These are phyloP conservation scores for Colletotrichum orchidophilum DNA, from an alignment of 2,329 filamentous ascomycete species.

Conservation along the genomic window DNA sequence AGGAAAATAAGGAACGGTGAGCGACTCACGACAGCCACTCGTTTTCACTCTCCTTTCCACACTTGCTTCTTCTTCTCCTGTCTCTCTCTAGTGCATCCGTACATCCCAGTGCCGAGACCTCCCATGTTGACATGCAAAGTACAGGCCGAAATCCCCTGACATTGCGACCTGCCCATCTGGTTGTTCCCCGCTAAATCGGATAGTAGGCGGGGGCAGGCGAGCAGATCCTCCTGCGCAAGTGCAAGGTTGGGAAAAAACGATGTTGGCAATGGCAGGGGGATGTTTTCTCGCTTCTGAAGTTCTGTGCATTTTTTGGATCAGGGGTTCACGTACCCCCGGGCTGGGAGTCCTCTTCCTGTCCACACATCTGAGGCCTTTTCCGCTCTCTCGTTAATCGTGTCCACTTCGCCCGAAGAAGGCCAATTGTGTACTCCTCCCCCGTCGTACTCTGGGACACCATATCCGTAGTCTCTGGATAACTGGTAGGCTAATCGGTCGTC, in stretches of 20 bases:
- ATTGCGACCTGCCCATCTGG: conserved; percentile 21
- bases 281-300: conserved; percentile 23
- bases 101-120: conserved; percentile 24
- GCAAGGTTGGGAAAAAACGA: conserved; percentile 5
- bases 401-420: background rate
- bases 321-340: background rate
- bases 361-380: conserved; percentile 22
- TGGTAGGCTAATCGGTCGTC: background rate
- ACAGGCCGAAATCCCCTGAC: conserved; percentile 18
- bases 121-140: conserved; percentile 4
- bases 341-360: conserved; percentile 16
- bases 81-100: background rate
- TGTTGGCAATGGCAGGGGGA: background rate
- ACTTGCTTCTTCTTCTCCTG: background rate
- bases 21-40: conserved; percentile 16
- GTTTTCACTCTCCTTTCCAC: background rate
- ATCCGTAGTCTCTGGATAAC: background rate
- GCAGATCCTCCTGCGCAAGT: conserved; percentile 7
- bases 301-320: background rate
- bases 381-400: conserved; percentile 7
- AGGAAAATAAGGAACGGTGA: conserved; percentile 4
- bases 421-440: background rate
- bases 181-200: conserved; percentile 29
- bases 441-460: background rate
- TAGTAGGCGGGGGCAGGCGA: conserved; percentile 12